These are phyloP conservation scores for Exophiala oligosperma DNA, from an alignment of 2,329 filamentous ascomycete genomes.

Conservation along the genomic window DNA sequence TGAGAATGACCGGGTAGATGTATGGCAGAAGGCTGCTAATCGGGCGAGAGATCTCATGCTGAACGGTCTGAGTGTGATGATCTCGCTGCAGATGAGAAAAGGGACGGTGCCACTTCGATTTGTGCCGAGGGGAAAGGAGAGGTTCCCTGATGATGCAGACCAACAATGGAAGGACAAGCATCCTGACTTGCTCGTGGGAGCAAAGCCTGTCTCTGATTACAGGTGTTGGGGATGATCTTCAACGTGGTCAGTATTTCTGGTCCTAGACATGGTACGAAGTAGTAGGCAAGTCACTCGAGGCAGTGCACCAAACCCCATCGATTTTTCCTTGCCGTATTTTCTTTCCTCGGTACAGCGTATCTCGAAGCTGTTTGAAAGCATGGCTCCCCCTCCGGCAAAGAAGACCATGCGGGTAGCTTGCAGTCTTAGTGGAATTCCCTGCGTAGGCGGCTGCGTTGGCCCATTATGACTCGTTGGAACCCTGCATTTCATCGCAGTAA, in stretches of 20 bases:
- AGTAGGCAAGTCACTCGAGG: background rate
- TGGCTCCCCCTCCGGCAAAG: background rate
- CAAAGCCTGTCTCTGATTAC: constrained; percentile 9
- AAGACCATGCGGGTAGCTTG: constrained; percentile 1
- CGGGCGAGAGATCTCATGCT: constrained; percentile 55
- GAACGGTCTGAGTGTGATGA: constrained; percentile 58
- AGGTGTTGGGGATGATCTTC: constrained; percentile 15
- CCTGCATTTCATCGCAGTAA: constrained; percentile 1
- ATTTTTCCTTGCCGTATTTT: background rate
- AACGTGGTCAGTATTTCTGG: no score
- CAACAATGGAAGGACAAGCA: constrained; percentile 30
- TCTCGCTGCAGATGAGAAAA: constrained; percentile 71
- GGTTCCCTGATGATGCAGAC: constrained; percentile 50
- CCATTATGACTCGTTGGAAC: constrained; percentile 11
- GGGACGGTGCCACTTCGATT: constrained; percentile 64
- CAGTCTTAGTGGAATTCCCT: constrained; percentile 17
- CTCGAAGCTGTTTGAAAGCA: background rate
- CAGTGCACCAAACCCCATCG: no score
- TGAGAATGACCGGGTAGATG: constrained; percentile 43
- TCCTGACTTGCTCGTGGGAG: constrained; percentile 19
- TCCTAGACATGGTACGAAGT: background rate
- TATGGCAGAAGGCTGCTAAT: constrained; percentile 64
- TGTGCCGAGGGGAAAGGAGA: constrained; percentile 68
- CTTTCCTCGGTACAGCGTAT: background rate
- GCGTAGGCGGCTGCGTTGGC: constrained; percentile 26